phyloP scores from a whole-genome alignment of 768 basidiomycete genomes.

The Ramaria rubella region DNA sequence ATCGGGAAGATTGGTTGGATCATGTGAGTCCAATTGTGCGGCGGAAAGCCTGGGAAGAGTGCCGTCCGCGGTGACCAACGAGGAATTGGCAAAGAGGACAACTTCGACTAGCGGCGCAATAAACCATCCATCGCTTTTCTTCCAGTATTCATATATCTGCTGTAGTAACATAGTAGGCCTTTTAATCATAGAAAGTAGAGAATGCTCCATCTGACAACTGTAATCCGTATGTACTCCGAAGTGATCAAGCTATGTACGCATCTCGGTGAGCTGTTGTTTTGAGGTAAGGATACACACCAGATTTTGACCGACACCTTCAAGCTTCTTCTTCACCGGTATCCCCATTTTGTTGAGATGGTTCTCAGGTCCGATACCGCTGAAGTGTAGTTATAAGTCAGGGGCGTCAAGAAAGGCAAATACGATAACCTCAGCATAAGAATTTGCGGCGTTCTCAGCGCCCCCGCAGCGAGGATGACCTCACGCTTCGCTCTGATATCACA shows the following conservation, averaged over 20 bases:
- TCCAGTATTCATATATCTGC: conserved; percentile 30
- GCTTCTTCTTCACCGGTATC: conserved; percentile 24
- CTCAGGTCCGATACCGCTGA: conserved; percentile 39
- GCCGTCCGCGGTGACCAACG: conserved; percentile 20
- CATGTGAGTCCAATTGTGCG: conserved; percentile 16
- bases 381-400: background rate
- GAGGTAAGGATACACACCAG: conserved; percentile 12
- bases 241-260: conserved; percentile 32
- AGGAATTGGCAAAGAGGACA: conserved; percentile 26
- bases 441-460: conserved; percentile 37
- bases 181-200: conserved; percentile 22
- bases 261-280: background rate
- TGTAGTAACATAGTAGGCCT: conserved; percentile 23
- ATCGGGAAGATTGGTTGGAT: conserved; percentile 29
- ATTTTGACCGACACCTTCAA: conserved; percentile 29
- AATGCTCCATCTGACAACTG: conserved; percentile 27
- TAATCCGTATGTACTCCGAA: conserved; percentile 29
- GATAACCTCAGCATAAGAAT: conserved; percentile 32
- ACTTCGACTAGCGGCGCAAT: conserved; percentile 26
- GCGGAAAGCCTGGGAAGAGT: background rate
- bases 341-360: conserved; percentile 27
- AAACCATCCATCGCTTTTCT: conserved; percentile 30
- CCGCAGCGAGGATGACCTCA: conserved; percentile 31
- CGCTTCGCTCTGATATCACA: background rate
- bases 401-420: background rate